phyloP scores from a whole-genome alignment of 2,329 filamentous ascomycete species.

The Arthrobotrys conoides region DNA sequence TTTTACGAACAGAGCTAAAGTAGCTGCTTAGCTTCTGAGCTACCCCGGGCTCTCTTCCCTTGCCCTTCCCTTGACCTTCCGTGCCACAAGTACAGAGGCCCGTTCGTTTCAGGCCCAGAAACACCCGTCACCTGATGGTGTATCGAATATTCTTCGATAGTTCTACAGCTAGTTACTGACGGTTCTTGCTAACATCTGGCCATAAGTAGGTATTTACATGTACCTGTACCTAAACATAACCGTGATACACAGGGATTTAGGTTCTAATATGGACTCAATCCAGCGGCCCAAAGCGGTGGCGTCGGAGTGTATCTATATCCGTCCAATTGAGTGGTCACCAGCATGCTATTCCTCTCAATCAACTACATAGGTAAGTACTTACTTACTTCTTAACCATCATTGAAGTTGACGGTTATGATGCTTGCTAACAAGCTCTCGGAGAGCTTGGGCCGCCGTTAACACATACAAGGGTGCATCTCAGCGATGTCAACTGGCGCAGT shows the following conservation, averaged over 20 bases:
- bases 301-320: not conserved
- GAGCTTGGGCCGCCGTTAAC: constrained; percentile 13
- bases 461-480: constrained; percentile 19
- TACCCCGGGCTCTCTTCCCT: constrained; percentile 16
- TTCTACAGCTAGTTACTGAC: constrained; percentile 4
- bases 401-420: not conserved
- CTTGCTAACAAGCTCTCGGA: not conserved
- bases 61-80: constrained; percentile 12
- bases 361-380: no score
- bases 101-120: constrained; percentile 17
- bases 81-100: constrained; percentile 31
- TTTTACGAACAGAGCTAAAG: constrained; percentile 38
- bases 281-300: not conserved
- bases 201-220: not conserved
- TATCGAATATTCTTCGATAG: constrained; percentile 10
- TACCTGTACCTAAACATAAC: not conserved
- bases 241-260: not conserved
- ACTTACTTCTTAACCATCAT: no score
- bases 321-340: not conserved
- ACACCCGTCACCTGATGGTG: constrained; percentile 14
- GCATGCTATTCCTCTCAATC: not conserved
- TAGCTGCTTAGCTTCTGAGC: not conserved
- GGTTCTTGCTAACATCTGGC: not conserved
- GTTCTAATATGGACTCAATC: not conserved
- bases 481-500: constrained; percentile 9